Conservation (phyloP, 345 rosid species). For the Salix caprea region DNA sequence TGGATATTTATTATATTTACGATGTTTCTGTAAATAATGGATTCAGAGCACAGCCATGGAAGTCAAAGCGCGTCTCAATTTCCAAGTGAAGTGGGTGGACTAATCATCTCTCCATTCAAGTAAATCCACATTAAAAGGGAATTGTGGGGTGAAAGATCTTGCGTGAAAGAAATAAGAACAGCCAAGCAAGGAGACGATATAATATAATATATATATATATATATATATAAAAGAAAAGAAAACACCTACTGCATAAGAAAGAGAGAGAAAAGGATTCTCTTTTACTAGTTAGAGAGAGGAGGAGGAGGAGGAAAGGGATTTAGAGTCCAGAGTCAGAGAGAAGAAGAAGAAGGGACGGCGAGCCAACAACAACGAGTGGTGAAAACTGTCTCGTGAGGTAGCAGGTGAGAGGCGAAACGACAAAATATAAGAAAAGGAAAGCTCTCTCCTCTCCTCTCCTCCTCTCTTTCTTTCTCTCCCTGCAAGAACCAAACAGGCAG, state of each 20-base stretch:
- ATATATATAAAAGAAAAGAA: too few relatives aligned
- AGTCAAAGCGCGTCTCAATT: not conserved
- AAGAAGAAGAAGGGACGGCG: not conserved
- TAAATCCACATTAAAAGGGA: not conserved
- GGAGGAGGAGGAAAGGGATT: not conserved
- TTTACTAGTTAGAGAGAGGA: not conserved
- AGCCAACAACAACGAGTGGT: not conserved
- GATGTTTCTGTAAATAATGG: not conserved
- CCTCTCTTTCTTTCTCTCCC: not conserved
- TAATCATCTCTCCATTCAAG: too few relatives aligned
- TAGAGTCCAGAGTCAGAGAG: not conserved
- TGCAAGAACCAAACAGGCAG: not conserved
- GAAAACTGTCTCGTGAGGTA: constrained; percentile 40
- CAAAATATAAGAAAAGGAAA: not conserved
- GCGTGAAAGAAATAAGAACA: not conserved
- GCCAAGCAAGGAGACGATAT: not conserved
- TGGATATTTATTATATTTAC: not conserved
- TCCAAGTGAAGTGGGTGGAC: not conserved
- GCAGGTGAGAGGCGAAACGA: constrained; percentile 17
- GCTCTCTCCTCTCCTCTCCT: not conserved
- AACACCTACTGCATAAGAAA: not conserved
- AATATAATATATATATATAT: too few relatives aligned
- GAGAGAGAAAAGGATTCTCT: not conserved
- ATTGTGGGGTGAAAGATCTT: not conserved
- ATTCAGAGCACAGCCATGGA: too few relatives aligned